These are phyloP conservation scores for Rubus idaeus DNA, from an alignment of 306 rosid genomes.

Conservation along the genomic window DNA sequence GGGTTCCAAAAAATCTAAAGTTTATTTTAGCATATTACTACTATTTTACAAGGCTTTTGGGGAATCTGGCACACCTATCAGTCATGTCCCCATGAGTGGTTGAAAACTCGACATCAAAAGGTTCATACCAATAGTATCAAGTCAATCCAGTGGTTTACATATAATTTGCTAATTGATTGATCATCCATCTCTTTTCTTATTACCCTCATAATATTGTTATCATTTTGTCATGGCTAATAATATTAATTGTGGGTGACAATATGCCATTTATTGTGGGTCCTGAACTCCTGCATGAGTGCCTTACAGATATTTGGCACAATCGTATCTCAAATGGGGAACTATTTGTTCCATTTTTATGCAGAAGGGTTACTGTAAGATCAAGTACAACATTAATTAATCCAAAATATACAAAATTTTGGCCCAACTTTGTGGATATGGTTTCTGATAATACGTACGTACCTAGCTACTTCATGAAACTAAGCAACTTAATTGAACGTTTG, in stretches of 20 bases:
- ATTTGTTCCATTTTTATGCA: background rate
- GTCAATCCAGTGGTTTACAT: conserved; percentile 3
- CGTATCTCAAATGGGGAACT: background rate
- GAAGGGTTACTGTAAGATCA: background rate
- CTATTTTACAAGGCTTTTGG: background rate
- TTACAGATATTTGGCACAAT: conserved; percentile 1
- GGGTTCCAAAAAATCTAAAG: too few relatives aligned
- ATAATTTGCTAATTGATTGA: background rate
- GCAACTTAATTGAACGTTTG: background rate
- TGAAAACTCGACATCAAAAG: conserved; percentile 24
- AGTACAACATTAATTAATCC: background rate
- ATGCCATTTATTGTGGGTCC: conserved; percentile 2
- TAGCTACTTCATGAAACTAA: background rate
- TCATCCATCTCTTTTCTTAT: background rate
- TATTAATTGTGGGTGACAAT: conserved; percentile 6
- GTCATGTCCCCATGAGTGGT: conserved; percentile 34
- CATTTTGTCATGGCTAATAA: conserved; percentile 9
- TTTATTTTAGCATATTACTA: too few relatives aligned
- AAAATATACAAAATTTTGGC: background rate
- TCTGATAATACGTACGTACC: background rate
- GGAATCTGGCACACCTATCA: conserved; percentile 12
- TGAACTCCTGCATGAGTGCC: conserved; percentile 3
- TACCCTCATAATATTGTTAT: background rate
- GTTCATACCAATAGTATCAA: conserved; percentile 10
- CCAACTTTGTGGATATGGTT: background rate